Evolutionary conservation across 2,329 filamentous ascomycete genomes (phyloP).

Genomic region (Claviceps spartinae): DNA sequence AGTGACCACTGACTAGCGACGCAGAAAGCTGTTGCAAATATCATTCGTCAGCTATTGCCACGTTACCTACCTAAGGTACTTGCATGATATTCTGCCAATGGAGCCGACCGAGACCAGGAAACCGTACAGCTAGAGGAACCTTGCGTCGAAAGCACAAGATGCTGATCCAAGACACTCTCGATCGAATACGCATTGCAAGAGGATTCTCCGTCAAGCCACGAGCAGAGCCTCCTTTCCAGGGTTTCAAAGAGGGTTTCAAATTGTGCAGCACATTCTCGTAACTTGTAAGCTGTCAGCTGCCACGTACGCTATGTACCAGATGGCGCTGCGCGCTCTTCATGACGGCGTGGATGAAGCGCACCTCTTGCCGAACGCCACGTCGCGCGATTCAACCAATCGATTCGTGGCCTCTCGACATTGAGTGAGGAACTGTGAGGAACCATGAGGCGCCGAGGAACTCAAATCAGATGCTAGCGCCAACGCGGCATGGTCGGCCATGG

Average conservation of each 20-base stretch:
- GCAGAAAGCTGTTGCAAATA: too few species aligned
- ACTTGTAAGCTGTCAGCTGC: background rate
- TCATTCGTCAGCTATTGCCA: background rate
- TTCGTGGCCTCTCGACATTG: background rate
- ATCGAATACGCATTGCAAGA: background rate
- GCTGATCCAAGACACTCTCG: too few species aligned
- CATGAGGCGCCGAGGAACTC: conserved; percentile 5
- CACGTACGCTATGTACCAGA: background rate
- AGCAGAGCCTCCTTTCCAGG: too few species aligned
- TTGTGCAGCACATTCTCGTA: too few species aligned
- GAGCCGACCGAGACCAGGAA: too few species aligned
- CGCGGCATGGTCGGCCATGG: conserved; percentile 13
- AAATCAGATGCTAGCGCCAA: conserved; percentile 15
- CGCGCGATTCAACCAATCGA: conserved; percentile 5
- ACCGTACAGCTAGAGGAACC: too few species aligned
- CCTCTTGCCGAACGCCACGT: conserved; percentile 4
- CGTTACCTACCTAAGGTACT: too few species aligned
- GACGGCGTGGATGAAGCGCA: background rate
- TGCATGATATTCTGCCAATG: too few species aligned
- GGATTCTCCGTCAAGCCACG: too few species aligned
- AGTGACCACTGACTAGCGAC: too few species aligned
- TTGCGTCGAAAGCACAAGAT: too few species aligned
- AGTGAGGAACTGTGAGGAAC: background rate
- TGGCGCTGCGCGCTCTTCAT: background rate
- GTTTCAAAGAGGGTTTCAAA: too few species aligned